Conservation (phyloP, 2,329 filamentous ascomycete genomes). For the Neonectria faginata region DNA sequence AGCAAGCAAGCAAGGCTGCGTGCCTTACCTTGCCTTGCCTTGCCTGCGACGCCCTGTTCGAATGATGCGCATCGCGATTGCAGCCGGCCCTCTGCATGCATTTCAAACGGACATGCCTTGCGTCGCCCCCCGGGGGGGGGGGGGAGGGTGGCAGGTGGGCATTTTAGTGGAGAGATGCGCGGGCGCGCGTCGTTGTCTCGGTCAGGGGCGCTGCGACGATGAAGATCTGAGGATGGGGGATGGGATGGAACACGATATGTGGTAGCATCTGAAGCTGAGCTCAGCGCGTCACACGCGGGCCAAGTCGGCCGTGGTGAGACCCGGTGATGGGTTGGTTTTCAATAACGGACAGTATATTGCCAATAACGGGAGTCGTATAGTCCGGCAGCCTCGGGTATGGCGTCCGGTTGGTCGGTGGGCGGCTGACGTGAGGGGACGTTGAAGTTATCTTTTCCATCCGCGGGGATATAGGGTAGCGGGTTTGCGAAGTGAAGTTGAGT, state of each 20-base stretch:
- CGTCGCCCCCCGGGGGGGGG: not conserved
- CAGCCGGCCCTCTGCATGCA: conserved; percentile 37
- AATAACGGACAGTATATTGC: conserved; percentile 15
- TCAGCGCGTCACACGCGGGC: not conserved
- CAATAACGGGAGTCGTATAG: conserved; percentile 4
- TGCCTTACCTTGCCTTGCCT: conserved; percentile 3
- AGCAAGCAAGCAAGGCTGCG: conserved; percentile 18
- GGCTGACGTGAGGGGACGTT: conserved; percentile 22
- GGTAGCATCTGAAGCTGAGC: conserved; percentile 23
- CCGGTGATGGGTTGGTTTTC: not conserved
- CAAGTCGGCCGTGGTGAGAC: not conserved
- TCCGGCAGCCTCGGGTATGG: not conserved
- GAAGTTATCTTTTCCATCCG: not conserved
- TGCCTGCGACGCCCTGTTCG: conserved; percentile 23
- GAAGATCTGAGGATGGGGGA: conserved; percentile 7
- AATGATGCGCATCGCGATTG: conserved; percentile 42
- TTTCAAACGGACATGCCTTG: conserved; percentile 22
- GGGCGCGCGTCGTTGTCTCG: not conserved
- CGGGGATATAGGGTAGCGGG: conserved; percentile 13
- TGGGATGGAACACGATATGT: conserved; percentile 8
- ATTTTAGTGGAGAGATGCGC: conserved; percentile 26
- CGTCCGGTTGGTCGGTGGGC: not conserved
- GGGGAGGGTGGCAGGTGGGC: conserved; percentile 12
- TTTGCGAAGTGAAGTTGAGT: not conserved
- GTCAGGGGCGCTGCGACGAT: conserved; percentile 21